Conservation (phyloP, 2,329 filamentous ascomycete species). For the Tolypocladium guangdongense region DNA sequence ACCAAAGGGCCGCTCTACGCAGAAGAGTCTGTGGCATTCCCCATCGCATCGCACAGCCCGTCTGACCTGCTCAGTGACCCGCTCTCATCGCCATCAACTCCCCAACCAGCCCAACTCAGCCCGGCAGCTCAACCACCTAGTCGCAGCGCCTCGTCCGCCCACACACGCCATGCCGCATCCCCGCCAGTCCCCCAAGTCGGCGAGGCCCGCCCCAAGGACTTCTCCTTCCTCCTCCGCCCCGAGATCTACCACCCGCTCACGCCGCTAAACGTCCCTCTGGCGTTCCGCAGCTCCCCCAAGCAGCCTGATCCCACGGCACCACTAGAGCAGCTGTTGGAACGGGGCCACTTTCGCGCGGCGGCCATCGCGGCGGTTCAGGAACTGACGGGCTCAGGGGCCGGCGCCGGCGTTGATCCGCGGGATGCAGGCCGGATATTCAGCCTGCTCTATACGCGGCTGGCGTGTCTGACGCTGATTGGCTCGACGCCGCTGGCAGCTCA, state of each 20-base stretch:
- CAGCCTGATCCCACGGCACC: slow-evolving; percentile 53
- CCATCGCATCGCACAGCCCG: no score
- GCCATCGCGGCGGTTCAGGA: slow-evolving; percentile 56
- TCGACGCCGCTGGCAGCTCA: slow-evolving; percentile 58
- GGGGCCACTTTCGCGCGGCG: slow-evolving; percentile 71
- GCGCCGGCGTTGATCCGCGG: slow-evolving; percentile 33
- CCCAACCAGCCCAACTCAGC: slow-evolving; percentile 3
- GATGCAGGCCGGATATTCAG: slow-evolving; percentile 60
- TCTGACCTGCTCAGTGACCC: slow-evolving; percentile 1
- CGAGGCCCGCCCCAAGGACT: slow-evolving; percentile 46
- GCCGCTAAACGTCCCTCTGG: slow-evolving; percentile 43
- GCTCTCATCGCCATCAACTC: slow-evolving; percentile 2
- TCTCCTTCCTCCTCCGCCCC: slow-evolving; percentile 68
- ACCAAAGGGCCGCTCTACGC: slow-evolving; percentile 6
- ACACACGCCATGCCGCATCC: slow-evolving; percentile 17
- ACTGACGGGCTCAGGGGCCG: slow-evolving; percentile 39
- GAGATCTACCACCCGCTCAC: slow-evolving; percentile 77
- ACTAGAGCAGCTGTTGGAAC: slow-evolving; percentile 54
- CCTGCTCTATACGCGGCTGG: slow-evolving; percentile 70
- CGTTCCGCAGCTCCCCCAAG: slow-evolving; percentile 60
- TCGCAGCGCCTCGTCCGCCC: slow-evolving; percentile 2
- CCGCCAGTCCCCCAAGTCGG: slow-evolving; percentile 5
- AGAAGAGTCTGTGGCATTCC: slow-evolving; percentile 4
- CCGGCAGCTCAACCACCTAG: background rate
- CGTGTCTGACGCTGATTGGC: slow-evolving; percentile 71